Evolutionary conservation across 768 basidiomycete species (phyloP).

Genomic region (Psilocybe azurescens): DNA sequence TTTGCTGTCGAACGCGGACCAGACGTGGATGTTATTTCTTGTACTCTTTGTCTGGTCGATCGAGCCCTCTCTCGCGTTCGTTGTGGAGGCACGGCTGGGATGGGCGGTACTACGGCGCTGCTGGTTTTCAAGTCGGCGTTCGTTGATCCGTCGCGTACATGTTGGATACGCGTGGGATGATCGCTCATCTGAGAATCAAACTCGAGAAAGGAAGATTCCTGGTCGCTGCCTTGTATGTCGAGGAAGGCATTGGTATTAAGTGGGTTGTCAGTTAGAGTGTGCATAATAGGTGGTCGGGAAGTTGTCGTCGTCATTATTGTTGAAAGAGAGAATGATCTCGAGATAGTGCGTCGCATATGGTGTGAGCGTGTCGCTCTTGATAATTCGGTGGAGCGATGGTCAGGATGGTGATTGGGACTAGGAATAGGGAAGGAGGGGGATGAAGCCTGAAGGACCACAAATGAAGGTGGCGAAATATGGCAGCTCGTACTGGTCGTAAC

Average conservation of each 20-base stretch:
- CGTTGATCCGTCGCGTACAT: neutral
- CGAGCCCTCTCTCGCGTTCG: neutral
- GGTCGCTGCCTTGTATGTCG: neutral
- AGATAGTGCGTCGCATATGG: neutral
- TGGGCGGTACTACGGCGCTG: too few species aligned
- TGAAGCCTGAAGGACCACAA: neutral
- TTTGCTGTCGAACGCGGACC: neutral
- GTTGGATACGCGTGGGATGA: neutral
- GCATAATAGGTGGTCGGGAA: neutral
- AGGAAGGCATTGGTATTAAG: neutral
- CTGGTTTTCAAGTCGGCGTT: neutral
- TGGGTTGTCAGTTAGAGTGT: neutral
- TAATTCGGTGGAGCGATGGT: neutral
- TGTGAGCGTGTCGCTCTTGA: neutral
- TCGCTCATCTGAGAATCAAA: neutral
- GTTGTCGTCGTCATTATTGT: neutral
- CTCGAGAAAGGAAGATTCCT: neutral
- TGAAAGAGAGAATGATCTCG: neutral
- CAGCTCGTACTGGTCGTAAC: slow-evolving; percentile 4
- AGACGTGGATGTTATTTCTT: neutral
- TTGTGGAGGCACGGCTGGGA: neutral
- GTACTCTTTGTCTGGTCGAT: neutral
- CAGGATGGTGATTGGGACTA: neutral
- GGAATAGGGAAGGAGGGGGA: neutral
- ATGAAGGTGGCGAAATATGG: slow-evolving; percentile 2